Evolutionary conservation across 2,329 filamentous ascomycete genomes (phyloP).

Genomic region (Pseudogymnoascus sp.): DNA sequence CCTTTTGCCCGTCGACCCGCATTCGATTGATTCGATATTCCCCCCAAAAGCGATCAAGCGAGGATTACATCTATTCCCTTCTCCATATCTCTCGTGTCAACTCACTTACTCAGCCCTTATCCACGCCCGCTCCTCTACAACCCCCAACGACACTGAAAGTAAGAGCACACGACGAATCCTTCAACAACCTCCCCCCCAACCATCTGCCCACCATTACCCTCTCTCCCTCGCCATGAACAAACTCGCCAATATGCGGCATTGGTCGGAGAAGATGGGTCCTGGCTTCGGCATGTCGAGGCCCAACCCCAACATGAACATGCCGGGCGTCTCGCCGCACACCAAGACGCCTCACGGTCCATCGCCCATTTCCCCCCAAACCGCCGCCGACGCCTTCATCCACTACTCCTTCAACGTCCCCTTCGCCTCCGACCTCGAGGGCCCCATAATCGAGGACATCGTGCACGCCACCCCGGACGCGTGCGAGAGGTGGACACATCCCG

Average conservation of each 20-base stretch:
- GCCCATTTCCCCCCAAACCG: constrained; percentile 57
- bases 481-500: constrained; percentile 86
- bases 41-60: constrained; percentile 3
- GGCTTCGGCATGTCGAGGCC: constrained; percentile 55
- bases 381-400: constrained; percentile 71
- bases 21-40: background rate
- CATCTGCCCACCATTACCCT: constrained; percentile 15
- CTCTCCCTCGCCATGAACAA: constrained; percentile 52
- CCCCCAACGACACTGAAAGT: background rate
- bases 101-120: constrained; percentile 19
- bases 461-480: constrained; percentile 85
- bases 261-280: constrained; percentile 61
- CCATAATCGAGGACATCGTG: constrained; percentile 88
- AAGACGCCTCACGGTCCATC: constrained; percentile 43
- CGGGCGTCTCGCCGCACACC: background rate
- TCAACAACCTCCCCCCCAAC: constrained; percentile 24
- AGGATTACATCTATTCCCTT: constrained; percentile 17
- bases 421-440: constrained; percentile 81
- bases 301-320: constrained; percentile 17
- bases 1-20: background rate
- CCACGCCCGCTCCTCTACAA: background rate
- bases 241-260: constrained; percentile 63
- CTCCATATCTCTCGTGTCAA: constrained; percentile 20
- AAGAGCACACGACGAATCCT: constrained; percentile 14
- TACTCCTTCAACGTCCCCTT: constrained; percentile 98